Conservation (phyloP, 768 basidiomycete species). For the Gymnopilus dilepis region DNA sequence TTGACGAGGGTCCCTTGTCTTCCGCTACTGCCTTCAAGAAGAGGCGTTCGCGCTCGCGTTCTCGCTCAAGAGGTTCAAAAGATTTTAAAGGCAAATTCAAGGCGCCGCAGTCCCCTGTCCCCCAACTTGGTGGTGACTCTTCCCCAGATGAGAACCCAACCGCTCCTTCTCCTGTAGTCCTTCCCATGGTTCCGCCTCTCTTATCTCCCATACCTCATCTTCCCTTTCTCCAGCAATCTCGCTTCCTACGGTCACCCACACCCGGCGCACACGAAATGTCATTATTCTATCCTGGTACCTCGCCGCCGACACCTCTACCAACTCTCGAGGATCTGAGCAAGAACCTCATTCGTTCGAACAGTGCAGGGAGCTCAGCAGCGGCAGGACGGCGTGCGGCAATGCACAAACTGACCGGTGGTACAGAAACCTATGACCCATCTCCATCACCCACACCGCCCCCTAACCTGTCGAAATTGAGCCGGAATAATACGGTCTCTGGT, state of each 20-base stretch:
- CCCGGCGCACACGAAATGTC: slow-evolving; percentile 59
- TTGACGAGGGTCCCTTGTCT: slow-evolving; percentile 45
- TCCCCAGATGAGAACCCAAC: slow-evolving; percentile 68
- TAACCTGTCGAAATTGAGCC: slow-evolving; percentile 46
- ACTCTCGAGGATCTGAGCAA: slow-evolving; percentile 79
- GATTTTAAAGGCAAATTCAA: slow-evolving; percentile 71
- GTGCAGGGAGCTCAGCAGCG: slow-evolving; percentile 79
- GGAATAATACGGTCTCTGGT: slow-evolving; percentile 85
- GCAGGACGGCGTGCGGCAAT: slow-evolving; percentile 74
- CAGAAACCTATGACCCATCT: slow-evolving; percentile 66
- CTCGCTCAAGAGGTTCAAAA: slow-evolving; percentile 76
- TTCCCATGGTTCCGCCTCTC: slow-evolving; percentile 44
- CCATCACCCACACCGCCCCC: slow-evolving; percentile 62
- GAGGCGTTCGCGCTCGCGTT: slow-evolving; percentile 79
- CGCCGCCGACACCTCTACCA: slow-evolving; percentile 73
- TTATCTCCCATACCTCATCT: slow-evolving; percentile 59
- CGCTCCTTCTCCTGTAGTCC: slow-evolving; percentile 38
- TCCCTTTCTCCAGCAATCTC: slow-evolving; percentile 46
- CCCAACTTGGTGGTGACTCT: slow-evolving; percentile 63
- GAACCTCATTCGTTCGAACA: slow-evolving; percentile 88
- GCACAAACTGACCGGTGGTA: slow-evolving; percentile 83
- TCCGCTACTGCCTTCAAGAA: slow-evolving; percentile 58
- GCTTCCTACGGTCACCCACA: slow-evolving; percentile 56
- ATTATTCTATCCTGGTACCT: slow-evolving; percentile 66
- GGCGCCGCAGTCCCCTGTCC: slow-evolving; percentile 52